These are phyloP conservation scores for barrel medic (Medicago truncatula) DNA, from an alignment of 306 rosid genomes.

Conservation along the genomic window MtrunA17r5.0-ANR NC_053046.1:13053501-13054000, in stretches of 20 bases:
- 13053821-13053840: conserved; percentile 45
- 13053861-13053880: conserved; percentile 4
- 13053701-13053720: conserved; percentile 68
- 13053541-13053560: conserved; percentile 78
- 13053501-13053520: conserved; percentile 48
- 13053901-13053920: conserved; percentile 16
- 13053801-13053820: conserved; percentile 41
- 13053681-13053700: conserved; percentile 67
- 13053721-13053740: conserved; percentile 75
- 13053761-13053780: conserved; percentile 33
- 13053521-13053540: conserved; percentile 65
- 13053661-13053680: conserved; percentile 42
- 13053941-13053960: conserved; percentile 1
- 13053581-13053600: conserved; percentile 76
- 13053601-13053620: conserved; percentile 71
- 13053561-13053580: conserved; percentile 75
- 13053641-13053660: conserved; percentile 35
- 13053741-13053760: conserved; percentile 53
- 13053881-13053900: conserved; percentile 34
- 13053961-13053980: conserved; percentile 23
- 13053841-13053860: conserved; percentile 16
- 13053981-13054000: conserved; percentile 9
- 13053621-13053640: conserved; percentile 43
- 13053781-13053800: conserved; percentile 53
- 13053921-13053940: neutral